Percentiles rank a stretch among this genome's conserved stretches.
Evolutionary conservation across 768 basidiomycete species (phyloP).

Genomic region (Brasilioporus rufonigricans): DNA sequence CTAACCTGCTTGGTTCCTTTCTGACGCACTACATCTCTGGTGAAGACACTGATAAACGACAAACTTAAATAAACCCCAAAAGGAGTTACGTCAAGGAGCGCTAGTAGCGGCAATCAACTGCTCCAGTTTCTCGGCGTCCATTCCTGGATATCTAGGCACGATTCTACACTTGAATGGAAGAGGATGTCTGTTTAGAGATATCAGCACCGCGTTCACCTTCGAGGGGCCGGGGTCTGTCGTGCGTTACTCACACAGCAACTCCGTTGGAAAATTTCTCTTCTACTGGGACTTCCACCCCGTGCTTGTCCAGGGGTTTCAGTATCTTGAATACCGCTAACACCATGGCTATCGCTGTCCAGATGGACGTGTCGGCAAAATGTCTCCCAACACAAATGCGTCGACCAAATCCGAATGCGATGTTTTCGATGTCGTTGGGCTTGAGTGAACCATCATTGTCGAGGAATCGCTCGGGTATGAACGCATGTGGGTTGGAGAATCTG

Average conservation of each 20-base stretch:
- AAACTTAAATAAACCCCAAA: background rate
- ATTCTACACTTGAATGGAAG: background rate
- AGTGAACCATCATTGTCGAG: background rate
- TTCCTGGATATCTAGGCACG: background rate
- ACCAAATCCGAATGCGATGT: constrained; percentile 19
- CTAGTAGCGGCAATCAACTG: background rate
- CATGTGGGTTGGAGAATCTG: background rate
- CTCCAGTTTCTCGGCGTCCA: background rate
- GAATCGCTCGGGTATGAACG: background rate
- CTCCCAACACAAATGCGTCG: constrained; percentile 18
- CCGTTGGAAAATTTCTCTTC: constrained; percentile 3
- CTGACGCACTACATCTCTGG: no score
- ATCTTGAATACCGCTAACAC: constrained; percentile 1
- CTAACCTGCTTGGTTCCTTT: no score
- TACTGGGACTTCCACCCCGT: background rate
- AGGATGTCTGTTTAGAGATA: background rate
- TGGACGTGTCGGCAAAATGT: constrained; percentile 8
- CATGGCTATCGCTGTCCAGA: background rate
- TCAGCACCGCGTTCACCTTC: background rate
- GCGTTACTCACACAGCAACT: background rate
- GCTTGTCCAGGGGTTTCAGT: background rate
- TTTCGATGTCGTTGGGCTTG: constrained; percentile 4
- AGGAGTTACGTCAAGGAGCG: background rate
- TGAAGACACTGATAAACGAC: no score
- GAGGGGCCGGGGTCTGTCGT: background rate